These are phyloP conservation scores for Jackrogersella multiformis DNA, from an alignment of 495 filamentous ascomycete genomes.

Conservation along the genomic window DNA sequence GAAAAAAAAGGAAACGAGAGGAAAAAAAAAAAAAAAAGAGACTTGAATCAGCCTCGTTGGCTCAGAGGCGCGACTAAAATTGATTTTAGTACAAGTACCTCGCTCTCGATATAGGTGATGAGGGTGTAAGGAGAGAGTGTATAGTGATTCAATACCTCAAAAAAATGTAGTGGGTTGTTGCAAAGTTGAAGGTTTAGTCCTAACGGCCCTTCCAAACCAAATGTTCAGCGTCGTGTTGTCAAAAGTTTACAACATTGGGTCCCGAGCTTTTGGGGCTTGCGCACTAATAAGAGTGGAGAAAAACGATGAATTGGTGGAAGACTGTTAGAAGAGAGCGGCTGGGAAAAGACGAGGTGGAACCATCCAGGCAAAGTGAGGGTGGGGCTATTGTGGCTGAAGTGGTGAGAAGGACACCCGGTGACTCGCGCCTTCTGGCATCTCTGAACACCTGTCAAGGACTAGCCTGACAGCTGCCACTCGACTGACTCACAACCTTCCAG, in stretches of 20 bases:
- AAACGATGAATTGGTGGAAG: constrained; percentile 24
- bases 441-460: no score
- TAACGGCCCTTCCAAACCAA: constrained; percentile 29
- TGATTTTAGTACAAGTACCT: constrained; percentile 4
- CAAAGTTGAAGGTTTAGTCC: constrained; percentile 41
- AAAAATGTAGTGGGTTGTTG: constrained; percentile 28
- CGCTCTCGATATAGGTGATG: constrained; percentile 3
- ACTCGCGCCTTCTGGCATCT: no score
- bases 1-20: neutral
- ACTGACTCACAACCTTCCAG: no score
- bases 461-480: no score
- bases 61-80: constrained; percentile 26
- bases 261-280: constrained; percentile 44
- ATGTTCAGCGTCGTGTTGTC: constrained; percentile 41
- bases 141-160: constrained; percentile 33
- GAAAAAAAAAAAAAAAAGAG: neutral
- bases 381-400: neutral
- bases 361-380: neutral
- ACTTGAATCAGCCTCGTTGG: constrained; percentile 14
- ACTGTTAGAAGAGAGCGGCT: constrained; percentile 13
- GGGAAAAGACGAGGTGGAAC: neutral
- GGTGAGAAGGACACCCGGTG: no score
- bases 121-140: constrained; percentile 22
- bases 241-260: constrained; percentile 47
- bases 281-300: constrained; percentile 39